Evolutionary conservation across 305 asterid genomes (phyloP).

Genomic region (Fraxinus latifolia): DNA sequence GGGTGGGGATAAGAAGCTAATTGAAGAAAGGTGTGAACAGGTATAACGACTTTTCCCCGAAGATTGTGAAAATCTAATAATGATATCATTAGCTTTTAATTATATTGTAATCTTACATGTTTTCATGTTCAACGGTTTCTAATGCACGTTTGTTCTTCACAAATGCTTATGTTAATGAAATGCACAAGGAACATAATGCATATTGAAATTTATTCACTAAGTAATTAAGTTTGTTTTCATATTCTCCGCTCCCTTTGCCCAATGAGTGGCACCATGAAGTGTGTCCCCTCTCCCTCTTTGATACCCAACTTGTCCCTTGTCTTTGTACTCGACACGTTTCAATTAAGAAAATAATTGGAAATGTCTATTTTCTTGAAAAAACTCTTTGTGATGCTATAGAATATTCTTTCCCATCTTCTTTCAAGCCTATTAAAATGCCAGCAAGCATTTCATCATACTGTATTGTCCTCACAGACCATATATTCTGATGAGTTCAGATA

Average conservation of each 20-base stretch:
- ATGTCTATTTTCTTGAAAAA: not conserved
- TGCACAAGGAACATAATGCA: not conserved
- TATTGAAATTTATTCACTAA: not conserved
- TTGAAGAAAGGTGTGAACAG: conserved; percentile 96
- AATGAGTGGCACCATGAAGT: not conserved
- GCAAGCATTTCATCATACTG: not conserved
- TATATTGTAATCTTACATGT: not conserved
- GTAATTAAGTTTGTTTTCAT: not conserved
- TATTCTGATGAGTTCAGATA: not conserved
- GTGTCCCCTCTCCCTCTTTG: not conserved
- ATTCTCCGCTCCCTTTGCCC: not conserved
- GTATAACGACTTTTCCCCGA: conserved; percentile 33
- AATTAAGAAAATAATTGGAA: not conserved
- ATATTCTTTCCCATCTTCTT: not conserved
- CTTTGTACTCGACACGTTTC: not conserved
- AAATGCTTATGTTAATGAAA: conserved; percentile 1
- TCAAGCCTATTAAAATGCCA: not conserved
- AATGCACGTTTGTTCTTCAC: not conserved
- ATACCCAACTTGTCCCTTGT: not conserved
- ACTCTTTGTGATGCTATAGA: not conserved
- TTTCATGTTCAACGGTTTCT: not conserved
- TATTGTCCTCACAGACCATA: not conserved
- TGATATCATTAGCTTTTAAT: not conserved
- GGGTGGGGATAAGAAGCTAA: conserved; percentile 76
- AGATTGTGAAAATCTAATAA: not conserved